A percentile compares a stretch with the other conserved stretches of the same genome.
These are phyloP conservation scores for Akanthomyces muscarius DNA, from an alignment of 2,329 filamentous ascomycete species.

Conservation along the genomic window DNA sequence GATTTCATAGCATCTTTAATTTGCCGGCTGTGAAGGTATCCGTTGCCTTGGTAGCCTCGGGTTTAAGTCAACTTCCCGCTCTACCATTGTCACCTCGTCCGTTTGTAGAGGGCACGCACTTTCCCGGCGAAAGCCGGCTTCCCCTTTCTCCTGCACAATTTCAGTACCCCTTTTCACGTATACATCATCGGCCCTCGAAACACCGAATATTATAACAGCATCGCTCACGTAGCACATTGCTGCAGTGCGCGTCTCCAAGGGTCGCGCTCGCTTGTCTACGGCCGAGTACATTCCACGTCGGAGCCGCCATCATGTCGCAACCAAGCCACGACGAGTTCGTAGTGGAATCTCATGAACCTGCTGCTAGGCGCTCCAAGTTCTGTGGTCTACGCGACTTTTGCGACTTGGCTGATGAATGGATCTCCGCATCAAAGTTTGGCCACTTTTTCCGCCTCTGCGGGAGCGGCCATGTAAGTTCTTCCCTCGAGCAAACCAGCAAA, in stretches of 20 bases:
- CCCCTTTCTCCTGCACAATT: neutral
- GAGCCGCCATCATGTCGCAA: constrained; percentile 6
- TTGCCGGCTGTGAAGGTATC: neutral
- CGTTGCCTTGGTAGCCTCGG: neutral
- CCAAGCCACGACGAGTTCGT: constrained; percentile 17
- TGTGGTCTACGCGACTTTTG: constrained; percentile 34
- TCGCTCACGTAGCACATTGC: neutral
- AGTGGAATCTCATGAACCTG: constrained; percentile 17
- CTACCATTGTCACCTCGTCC: neutral
- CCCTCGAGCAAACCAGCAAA: neutral
- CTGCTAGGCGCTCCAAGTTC: constrained; percentile 26
- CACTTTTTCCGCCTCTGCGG: constrained; percentile 63
- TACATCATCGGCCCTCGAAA: neutral
- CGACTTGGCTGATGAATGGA: constrained; percentile 33
- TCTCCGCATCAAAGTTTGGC: constrained; percentile 47
- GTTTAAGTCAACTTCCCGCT: neutral
- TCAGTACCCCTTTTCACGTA: neutral
- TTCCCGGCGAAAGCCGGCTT: neutral
- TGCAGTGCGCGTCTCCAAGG: neutral
- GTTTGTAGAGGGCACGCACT: neutral
- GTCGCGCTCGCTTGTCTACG: neutral
- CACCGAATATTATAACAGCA: neutral
- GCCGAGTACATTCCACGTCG: neutral
- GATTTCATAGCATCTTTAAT: neutral
- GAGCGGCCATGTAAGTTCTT: constrained; percentile 60